Evolutionary conservation across 1,139 yeast species (phyloP).

Genomic region (Martiniozyma asiatica): DNA sequence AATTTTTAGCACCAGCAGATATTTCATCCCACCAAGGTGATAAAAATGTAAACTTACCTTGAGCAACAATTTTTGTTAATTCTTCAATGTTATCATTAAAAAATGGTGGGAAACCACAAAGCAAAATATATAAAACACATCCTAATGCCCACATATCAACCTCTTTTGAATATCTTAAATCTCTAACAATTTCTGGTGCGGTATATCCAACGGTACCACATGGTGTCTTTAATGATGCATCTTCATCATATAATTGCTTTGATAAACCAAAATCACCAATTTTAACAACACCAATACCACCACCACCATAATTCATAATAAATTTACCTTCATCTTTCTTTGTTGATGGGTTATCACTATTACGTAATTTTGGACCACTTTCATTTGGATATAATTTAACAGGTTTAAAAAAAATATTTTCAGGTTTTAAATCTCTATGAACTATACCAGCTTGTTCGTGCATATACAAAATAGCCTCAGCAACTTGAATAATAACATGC

Average conservation of each 20-base stretch:
- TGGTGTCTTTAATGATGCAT: conserved; percentile 55
- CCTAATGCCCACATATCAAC: conserved; percentile 98
- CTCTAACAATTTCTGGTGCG: conserved; percentile 88
- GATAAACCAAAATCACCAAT: conserved; percentile 87
- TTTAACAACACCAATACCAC: conserved; percentile 76
- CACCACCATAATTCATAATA: conserved; percentile 70
- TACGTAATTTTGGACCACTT: conserved; percentile 33
- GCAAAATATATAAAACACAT: conserved; percentile 75
- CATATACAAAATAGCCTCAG: conserved; percentile 68
- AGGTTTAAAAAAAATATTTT: conserved; percentile 76
- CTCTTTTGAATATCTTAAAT: conserved; percentile 73
- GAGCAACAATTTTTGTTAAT: conserved; percentile 72
- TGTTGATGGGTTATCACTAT: conserved; percentile 60
- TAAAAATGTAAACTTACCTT: conserved; percentile 72
- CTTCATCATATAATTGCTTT: conserved; percentile 59
- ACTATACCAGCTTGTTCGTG: conserved; percentile 80
- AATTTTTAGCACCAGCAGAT: conserved; percentile 61
- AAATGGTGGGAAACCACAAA: conserved; percentile 95
- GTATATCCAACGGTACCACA: conserved; percentile 90
- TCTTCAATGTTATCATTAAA: conserved; percentile 78
- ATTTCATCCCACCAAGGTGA: conserved; percentile 98
- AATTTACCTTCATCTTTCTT: conserved; percentile 86
- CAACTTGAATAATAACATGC: conserved; percentile 77
- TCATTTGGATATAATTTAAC: conserved; percentile 47
- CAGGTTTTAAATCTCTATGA: conserved; percentile 93